Evolutionary conservation across 805 yeast genomes (phyloP).

Genomic region (Myxozyma kluyveri): DNA sequence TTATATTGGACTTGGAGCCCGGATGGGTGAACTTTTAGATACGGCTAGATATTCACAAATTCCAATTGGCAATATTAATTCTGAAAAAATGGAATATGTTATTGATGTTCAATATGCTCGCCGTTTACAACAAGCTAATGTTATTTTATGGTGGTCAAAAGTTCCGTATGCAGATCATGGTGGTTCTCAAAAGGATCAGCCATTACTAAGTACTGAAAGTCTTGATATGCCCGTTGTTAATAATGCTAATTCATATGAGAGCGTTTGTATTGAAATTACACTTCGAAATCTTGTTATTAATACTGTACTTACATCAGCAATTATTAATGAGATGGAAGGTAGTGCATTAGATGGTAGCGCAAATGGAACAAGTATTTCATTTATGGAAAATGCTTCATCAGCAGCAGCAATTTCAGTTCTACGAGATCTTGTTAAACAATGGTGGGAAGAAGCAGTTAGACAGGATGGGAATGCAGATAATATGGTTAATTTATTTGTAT

Average conservation of each 20-base stretch:
- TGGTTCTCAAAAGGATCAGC: constrained; percentile 67
- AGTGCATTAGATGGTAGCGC: constrained; percentile 43
- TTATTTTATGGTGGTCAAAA: constrained; percentile 93
- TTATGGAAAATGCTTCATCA: constrained; percentile 82
- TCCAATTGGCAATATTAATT: constrained; percentile 80
- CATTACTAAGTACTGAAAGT: constrained; percentile 50
- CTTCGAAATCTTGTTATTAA: constrained; percentile 79
- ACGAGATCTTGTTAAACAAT: constrained; percentile 70
- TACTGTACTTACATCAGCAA: constrained; percentile 78
- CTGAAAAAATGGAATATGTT: constrained; percentile 72
- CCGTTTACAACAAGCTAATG: constrained; percentile 57
- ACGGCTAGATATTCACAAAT: constrained; percentile 71
- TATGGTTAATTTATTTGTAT: constrained; percentile 72
- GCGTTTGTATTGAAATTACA: constrained; percentile 73
- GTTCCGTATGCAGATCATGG: constrained; percentile 80
- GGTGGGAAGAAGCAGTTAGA: constrained; percentile 90
- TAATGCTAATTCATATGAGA: constrained; percentile 73
- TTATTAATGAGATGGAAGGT: constrained; percentile 86
- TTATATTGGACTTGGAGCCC: constrained; percentile 66
- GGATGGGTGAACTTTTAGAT: constrained; percentile 64
- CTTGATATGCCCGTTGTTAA: constrained; percentile 69
- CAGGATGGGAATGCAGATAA: constrained; percentile 73
- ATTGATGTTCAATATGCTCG: constrained; percentile 89
- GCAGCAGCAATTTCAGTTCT: constrained; percentile 68
- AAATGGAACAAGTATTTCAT: constrained; percentile 35